Percentiles rank a stretch among this genome's conserved stretches.
Evolutionary conservation across 176 grass and related monocot genomes (phyloP).

Genomic region (Elaeis guineensis): DNA sequence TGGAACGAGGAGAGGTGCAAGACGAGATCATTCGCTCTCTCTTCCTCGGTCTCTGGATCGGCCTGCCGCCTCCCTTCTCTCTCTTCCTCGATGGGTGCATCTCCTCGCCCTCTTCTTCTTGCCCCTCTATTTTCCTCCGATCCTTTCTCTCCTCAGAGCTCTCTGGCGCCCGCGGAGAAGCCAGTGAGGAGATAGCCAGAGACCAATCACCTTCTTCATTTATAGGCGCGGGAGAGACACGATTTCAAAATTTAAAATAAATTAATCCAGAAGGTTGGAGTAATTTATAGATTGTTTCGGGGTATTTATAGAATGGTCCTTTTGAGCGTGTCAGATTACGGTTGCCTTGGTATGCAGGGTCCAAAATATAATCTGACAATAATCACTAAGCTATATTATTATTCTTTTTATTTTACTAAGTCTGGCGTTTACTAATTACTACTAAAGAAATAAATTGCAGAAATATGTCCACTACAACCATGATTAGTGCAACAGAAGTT

Average conservation of each 20-base stretch:
- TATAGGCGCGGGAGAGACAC: neutral
- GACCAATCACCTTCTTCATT: neutral
- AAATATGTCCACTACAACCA: too few species aligned
- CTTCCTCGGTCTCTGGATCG: constrained; percentile 20
- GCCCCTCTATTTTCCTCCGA: constrained; percentile 17
- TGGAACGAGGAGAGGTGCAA: constrained; percentile 25
- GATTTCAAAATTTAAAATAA: constrained; percentile 5
- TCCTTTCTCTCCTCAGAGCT: neutral
- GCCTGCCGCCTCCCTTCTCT: constrained; percentile 28
- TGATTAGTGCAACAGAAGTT: too few species aligned
- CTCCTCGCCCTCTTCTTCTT: neutral
- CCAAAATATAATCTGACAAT: too few species aligned
- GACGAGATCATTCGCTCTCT: constrained; percentile 26
- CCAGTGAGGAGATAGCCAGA: neutral
- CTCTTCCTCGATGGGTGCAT: constrained; percentile 28
- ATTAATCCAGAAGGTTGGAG: too few species aligned
- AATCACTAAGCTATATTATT: too few species aligned
- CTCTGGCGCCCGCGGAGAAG: neutral
- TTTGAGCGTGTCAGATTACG: too few species aligned
- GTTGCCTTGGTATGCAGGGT: too few species aligned
- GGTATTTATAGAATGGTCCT: too few species aligned
- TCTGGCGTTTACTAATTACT: too few species aligned
- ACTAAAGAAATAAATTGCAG: too few species aligned
- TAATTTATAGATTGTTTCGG: too few species aligned
- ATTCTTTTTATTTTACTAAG: too few species aligned